Evolutionary conservation across 495 filamentous ascomycete species (phyloP).

Genomic region (Melanomma pulvis-pyrius): DNA sequence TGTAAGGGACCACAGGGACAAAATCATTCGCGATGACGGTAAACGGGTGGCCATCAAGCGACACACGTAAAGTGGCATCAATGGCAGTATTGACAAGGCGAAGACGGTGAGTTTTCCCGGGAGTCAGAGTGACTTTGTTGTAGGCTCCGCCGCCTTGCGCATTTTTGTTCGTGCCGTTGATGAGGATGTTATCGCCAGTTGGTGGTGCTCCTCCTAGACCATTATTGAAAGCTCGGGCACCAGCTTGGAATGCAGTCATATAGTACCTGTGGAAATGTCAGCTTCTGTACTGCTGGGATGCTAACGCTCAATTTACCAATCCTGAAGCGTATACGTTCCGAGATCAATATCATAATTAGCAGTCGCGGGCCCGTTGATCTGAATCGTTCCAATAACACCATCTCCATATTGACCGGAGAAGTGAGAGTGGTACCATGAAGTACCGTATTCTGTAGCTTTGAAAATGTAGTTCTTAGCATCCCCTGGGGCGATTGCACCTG

Average conservation of each 20-base stretch:
- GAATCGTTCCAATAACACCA: constrained; percentile 42
- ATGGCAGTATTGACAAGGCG: constrained; percentile 44
- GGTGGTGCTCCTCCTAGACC: constrained; percentile 33
- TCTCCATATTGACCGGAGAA: constrained; percentile 46
- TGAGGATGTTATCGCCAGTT: constrained; percentile 40
- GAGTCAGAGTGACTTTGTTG: constrained; percentile 32
- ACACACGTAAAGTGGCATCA: constrained; percentile 42
- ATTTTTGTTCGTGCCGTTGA: constrained; percentile 45
- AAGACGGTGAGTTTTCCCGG: constrained; percentile 42
- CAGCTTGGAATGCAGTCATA: constrained; percentile 36
- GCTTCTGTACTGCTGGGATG: background rate
- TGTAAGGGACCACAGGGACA: constrained; percentile 41
- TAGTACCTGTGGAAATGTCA: constrained; percentile 33
- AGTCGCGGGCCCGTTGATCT: constrained; percentile 46
- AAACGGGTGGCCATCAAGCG: constrained; percentile 43
- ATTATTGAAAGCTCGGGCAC: constrained; percentile 20
- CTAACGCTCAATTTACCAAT: constrained; percentile 35
- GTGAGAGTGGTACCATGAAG: constrained; percentile 47
- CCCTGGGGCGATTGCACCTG: constrained; percentile 43
- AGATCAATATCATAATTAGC: constrained; percentile 47
- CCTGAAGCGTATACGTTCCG: constrained; percentile 38
- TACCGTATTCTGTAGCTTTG: constrained; percentile 44
- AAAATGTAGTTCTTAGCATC: constrained; percentile 43
- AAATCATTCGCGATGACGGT: constrained; percentile 45
- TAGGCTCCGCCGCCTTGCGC: constrained; percentile 38